Evolutionary conservation across 805 yeast species (phyloP), one percentile per base, ranked within the genome.

Genomic region (Martiniozyma abietophila): DNA sequence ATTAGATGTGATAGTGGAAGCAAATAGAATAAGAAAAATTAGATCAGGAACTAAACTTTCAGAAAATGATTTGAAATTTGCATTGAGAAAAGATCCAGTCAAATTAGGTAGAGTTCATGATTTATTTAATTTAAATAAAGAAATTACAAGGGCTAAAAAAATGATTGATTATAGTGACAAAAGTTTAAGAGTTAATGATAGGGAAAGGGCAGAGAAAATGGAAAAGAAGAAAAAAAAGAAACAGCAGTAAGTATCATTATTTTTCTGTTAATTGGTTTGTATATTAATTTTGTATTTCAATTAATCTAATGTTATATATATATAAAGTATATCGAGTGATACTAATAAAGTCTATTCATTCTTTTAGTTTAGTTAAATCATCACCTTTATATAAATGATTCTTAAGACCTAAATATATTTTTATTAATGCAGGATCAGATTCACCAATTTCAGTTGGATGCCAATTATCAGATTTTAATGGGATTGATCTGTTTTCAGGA

Each of bases 11-110:
- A 58, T 58, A 14, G 43, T 50, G 34, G 50, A 62, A 64, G 84
- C 59, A 59, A 72, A 43, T 69, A 70, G 43, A 74, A 79, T 11
- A 49, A 64, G 41, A 49, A 66, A 17, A 61, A 66, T 43, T 65
- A 83, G 23, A 58, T 45, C 46, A 1, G 60, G 85, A 25, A 71
- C 65, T 40, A 80, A 79, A 54, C 65, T 80, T 43, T 75, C 74
- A 43, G 74, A 80, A 12, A 86, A 79, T 27, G 88, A 80, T 48
- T 73, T 80, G 57, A 74, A 71, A 50, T 80, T 78, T 54, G 82
- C 80, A 0, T 53, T 81, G 33, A 58, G 86, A 29, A 67, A 67
- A 35, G 89, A 80, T 47, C 73, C 77, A 2, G 59, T 69, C 10
- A 80, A 80, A 48, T 62, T 78, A 10, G 84, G 83, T 3, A 71